These are phyloP conservation scores for Claviceps purpurea DNA, from an alignment of 2,329 filamentous ascomycete genomes.

Conservation along the genomic window DNA sequence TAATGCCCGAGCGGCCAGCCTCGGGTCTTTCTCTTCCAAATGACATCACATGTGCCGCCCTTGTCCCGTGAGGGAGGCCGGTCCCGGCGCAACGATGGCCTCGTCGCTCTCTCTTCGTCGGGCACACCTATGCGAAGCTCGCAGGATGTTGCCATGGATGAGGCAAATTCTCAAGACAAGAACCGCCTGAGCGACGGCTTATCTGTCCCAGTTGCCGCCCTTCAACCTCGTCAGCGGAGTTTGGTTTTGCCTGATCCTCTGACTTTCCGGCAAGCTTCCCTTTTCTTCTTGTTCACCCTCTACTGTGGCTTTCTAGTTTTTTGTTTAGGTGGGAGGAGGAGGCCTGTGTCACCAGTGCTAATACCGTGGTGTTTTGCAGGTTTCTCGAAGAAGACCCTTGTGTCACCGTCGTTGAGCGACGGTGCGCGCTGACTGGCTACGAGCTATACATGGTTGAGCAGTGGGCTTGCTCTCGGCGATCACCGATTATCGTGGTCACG, in stretches of 20 bases:
- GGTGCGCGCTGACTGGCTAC: constrained; percentile 62
- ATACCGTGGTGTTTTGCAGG: constrained; percentile 18
- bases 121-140: background rate
- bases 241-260: constrained; percentile 47
- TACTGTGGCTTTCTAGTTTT: background rate
- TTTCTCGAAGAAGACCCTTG: constrained; percentile 78
- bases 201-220: constrained; percentile 6
- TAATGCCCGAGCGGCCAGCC: constrained; percentile 3
- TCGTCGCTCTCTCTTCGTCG: background rate
- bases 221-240: constrained; percentile 25
- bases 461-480: constrained; percentile 86
- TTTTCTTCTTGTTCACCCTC: background rate
- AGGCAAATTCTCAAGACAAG: background rate
- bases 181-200: constrained; percentile 6
- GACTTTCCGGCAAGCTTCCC: constrained; percentile 33
- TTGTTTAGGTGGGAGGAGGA: background rate
- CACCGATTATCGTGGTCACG: constrained; percentile 82
- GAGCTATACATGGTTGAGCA: constrained; percentile 93
- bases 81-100: constrained; percentile 6
- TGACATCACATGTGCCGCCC: constrained; percentile 8
- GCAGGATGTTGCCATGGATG: constrained; percentile 3
- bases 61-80: constrained; percentile 5
- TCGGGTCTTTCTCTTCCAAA: background rate
- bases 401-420: constrained; percentile 61
- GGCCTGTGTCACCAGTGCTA: constrained; percentile 1